Base-by-base conservation (phyloP, 2,329 filamentous ascomycete genomes). In the Stachybotrys chartarum region DNA sequence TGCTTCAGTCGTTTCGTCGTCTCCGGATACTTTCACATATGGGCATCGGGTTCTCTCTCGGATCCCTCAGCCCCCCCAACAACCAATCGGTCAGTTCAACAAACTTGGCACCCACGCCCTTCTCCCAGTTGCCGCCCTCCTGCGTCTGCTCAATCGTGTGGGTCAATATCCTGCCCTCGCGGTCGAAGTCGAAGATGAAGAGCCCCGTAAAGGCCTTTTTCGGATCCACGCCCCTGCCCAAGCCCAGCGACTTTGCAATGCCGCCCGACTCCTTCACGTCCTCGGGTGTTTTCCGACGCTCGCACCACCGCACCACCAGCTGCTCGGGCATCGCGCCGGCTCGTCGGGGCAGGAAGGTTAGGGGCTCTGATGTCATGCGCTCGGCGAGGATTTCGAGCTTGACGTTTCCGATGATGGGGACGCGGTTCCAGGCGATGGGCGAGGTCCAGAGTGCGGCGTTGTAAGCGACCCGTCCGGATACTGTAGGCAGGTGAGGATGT, bases 91-190 rank as follows among this genome's bases (percentile, higher is more conserved):
- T 97, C 61, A 97, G 75, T 14, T 88, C 91, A 16, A 97, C 91
- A 18, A 99, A 88, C 66, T 87, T 90, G 24, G 90, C 87, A 30
- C 89, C 84, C n/a, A 86, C 76, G 16, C 84, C 91, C 59, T 83
- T 84, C 64, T 97, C 92, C 84, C 88, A 95, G 57, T 90, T 84
- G 45, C 87, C 84, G 16, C 87, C 86, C 64, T 94, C 87, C 64
- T 97, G 88, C 1, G 90, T 88, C 72, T 96, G 90, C 73, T 99
- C 94, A 65, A 99, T 97, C 0, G 90, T 96, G 70, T 97, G 94
- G 62, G 84, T 91, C 51, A 88, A 73, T 42, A 99, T 84, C 59
- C 91, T 81, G 1, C 94, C 94, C 64, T 96, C 82, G 50, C 84
- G 79, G 66, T 97, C 94, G 68, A 99, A 99, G 61, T 96, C 90